Conservation (phyloP, 495 filamentous ascomycete species). For the Ascobolus immersus region DNA sequence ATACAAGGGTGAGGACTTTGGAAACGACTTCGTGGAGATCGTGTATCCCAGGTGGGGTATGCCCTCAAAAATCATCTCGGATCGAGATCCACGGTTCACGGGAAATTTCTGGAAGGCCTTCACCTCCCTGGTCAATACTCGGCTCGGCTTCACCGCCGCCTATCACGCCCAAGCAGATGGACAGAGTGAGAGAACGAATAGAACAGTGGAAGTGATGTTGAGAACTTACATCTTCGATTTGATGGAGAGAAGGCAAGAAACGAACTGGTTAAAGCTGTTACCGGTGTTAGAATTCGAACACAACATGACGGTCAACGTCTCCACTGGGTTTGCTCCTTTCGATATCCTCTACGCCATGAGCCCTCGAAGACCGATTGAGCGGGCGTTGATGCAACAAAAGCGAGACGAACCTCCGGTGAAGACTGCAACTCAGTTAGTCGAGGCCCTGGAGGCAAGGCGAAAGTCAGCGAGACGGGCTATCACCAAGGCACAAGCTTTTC, state of each 20-base stretch:
- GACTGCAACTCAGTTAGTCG: background rate
- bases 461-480: background rate
- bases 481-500: background rate
- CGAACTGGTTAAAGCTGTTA: background rate
- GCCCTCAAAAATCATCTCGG: constrained; percentile 3
- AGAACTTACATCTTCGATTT: background rate
- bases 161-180: constrained; percentile 1
- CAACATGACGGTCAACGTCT: background rate
- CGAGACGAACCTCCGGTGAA: no score
- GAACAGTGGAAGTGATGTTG: background rate
- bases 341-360: background rate
- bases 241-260: no score
- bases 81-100: constrained; percentile 4
- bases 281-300: background rate
- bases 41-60: background rate
- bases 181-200: background rate
- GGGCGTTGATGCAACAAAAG: background rate
- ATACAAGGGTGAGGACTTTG: background rate
- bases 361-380: background rate
- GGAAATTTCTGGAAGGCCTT: constrained; percentile 1
- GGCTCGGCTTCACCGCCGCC: background rate
- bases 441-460: background rate
- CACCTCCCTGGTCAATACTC: background rate
- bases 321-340: background rate
- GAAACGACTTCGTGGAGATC: background rate